Conservation (phyloP, 257 asterid genomes). For the Marsdenia floribunda region DNA sequence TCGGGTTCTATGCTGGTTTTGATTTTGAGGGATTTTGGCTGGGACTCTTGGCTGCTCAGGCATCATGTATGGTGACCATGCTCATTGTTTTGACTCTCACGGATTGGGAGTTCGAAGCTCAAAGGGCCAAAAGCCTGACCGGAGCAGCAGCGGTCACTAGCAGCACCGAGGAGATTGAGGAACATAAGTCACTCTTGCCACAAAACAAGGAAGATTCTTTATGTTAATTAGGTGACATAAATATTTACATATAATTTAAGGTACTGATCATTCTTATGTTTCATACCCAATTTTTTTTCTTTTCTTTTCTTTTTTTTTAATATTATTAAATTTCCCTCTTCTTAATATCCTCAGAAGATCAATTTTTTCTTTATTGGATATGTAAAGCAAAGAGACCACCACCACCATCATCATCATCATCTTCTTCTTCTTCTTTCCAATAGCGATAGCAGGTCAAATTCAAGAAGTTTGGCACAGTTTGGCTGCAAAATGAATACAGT, state of each 20-base stretch:
- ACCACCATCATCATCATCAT: neutral
- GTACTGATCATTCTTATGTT: neutral
- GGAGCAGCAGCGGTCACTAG: constrained; percentile 14
- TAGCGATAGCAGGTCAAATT: neutral
- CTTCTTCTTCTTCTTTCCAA: no score
- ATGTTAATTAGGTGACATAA: constrained; percentile 20
- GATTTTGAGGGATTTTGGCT: constrained; percentile 79
- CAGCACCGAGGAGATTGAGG: constrained; percentile 14
- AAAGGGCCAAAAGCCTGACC: constrained; percentile 53
- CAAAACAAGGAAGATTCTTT: constrained; percentile 23
- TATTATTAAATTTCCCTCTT: neutral
- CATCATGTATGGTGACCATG: constrained; percentile 67
- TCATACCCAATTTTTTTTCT: neutral
- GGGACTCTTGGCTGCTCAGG: constrained; percentile 78
- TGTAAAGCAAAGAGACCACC: constrained; percentile 1
- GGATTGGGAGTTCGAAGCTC: constrained; percentile 69
- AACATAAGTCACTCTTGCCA: constrained; percentile 2
- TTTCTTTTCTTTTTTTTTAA: neutral
- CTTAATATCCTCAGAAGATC: neutral
- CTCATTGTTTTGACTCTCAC: constrained; percentile 48
- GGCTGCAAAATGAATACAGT: neutral
- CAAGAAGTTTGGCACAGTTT: constrained; percentile 6
- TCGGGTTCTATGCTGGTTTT: constrained; percentile 47
- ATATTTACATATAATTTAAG: neutral
- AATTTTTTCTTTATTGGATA: neutral